Evolutionary conservation across 768 basidiomycete species (phyloP), one percentile per base, ranked within the genome.

Genomic region (Pisolithus tinctorius): DNA sequence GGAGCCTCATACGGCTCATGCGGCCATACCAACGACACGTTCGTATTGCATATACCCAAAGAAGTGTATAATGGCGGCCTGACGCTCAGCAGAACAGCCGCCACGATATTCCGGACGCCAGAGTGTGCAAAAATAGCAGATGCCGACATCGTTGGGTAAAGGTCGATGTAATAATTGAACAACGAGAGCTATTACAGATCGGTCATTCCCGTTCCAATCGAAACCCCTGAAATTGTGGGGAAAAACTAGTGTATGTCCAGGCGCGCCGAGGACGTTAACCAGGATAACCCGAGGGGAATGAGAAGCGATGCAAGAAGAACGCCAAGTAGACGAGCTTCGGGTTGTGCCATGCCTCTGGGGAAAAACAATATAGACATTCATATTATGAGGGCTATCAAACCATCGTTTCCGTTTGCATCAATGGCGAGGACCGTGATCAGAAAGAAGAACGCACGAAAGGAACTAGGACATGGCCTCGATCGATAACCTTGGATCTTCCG

Each of bases 381-480:
- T 44, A 65, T 47, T n/a, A 65, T 61, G 27, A 66, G 54, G 23
- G 50, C 45, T 27, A 66, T 64, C 50, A 20, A 54, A 46, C 58
- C 64, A 66, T 30, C 64, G 58, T 10, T 57, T 55, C 58, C 45
- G 56, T 45, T 64, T 65, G 57, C 48, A 58, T 65, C 63, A 64
- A 41, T 58, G 57, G 34, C 47, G 63, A 47, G 63, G 62, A 51
- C 63, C 62, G 52, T 59, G 58, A 46, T 58, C 58, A 9, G 52
- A 56, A 29, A 55, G 51, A 47, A 55, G 44, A 13, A 52, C 39
- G 23, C 49, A 59, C 51, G 55, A 57, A 25, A 52, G 48, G 20
- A 52, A 45, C 45, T 63, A 56, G 44, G 59, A 56, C 61, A 63
- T 63, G 51, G 20, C 38, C 37, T 13, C 14, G 34, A 43, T 5